Base-by-base conservation (phyloP, 495 filamentous ascomycete species). In the Staphylotrichum longicolle region DNA sequence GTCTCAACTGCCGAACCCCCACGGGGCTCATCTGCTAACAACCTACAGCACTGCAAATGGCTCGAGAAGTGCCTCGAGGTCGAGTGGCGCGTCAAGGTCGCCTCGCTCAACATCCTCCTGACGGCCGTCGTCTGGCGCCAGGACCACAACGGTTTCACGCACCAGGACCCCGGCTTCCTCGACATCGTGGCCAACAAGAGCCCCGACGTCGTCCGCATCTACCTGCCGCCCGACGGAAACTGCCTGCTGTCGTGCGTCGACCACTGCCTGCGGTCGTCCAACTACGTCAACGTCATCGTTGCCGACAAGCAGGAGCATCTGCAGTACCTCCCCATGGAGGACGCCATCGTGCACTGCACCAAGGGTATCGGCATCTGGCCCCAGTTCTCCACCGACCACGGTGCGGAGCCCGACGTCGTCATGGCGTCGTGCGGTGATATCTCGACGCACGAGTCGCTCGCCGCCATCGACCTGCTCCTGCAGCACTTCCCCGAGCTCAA, bases 141-240 rank as follows among this genome's bases (percentile, higher is more conserved):
- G 72, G 88, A 91, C 68, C 88, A 91, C 78, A 90, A 90, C 66
- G 88, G 87, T 52, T 91, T 91, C 69, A 91, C 86, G 0, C 88
- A 91, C 72, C 88, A 91, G 70, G 88, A 91, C 62, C 87, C 87
- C 0, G 87, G 88, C 20, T 91, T 90, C 81, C 79, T 90, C 14
- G 87, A 89, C 65, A 85, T 90, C 2, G 81, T 90, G 3, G 84
- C 83, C 61, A 91, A 91, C 76, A 91, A 90, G 74, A 83, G 79
- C 70, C 87, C 88, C 12, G 84, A 89, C 61, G 86, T 91, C 3
- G 86, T 89, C 44, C 85, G 88, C 51, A 90, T 91, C 70, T 91
- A 91, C 66, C 83, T 91, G 3, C 88, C 88, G 9, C 87, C 87
- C 0, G 87, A 91, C 67, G 86, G 85, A 61, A 91, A 91, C 77